A percentile compares a stretch with the other conserved stretches of the same genome.
These are phyloP conservation scores for Pseudofabraea citricarpa DNA, from an alignment of 2,329 filamentous ascomycete genomes.

Conservation along the genomic window DNA sequence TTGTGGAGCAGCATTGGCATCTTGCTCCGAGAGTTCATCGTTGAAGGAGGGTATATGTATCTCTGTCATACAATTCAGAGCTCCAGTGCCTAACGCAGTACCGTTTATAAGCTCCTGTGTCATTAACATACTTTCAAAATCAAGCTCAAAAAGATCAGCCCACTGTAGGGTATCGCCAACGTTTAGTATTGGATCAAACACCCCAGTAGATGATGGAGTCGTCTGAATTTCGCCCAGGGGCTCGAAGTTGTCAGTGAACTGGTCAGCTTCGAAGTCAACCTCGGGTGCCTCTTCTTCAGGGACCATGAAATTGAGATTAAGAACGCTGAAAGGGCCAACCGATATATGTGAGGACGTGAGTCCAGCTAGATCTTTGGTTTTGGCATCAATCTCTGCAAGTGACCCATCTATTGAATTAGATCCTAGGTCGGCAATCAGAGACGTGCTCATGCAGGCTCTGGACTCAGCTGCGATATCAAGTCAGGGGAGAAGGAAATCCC, in stretches of 20 bases:
- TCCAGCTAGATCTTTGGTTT: conserved; percentile 19
- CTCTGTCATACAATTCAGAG: background rate
- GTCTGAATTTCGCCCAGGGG: background rate
- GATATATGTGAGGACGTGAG: conserved; percentile 16
- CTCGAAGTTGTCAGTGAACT: background rate
- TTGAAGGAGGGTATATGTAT: background rate
- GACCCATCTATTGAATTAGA: conserved; percentile 28
- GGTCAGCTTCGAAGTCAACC: background rate
- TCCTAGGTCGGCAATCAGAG: conserved; percentile 21
- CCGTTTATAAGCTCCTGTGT: background rate
- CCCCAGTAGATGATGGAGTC: conserved; percentile 1
- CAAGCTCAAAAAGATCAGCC: conserved; percentile 26
- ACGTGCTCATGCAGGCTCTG: conserved; percentile 27
- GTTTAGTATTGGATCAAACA: conserved; percentile 1
- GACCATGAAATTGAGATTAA: conserved; percentile 1
- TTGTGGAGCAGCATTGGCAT: background rate
- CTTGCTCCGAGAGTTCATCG: conserved; percentile 1
- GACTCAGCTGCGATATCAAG: conserved; percentile 11
- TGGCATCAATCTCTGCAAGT: conserved; percentile 26
- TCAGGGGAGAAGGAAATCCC: background rate
- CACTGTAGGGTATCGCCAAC: conserved; percentile 28
- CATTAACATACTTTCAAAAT: conserved; percentile 3
- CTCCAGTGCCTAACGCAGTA: conserved; percentile 6
- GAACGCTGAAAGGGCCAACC: conserved; percentile 5
- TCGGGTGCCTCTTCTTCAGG: background rate